Conservation (phyloP, 495 filamentous ascomycete species). For the Lophiotrema nucula region DNA sequence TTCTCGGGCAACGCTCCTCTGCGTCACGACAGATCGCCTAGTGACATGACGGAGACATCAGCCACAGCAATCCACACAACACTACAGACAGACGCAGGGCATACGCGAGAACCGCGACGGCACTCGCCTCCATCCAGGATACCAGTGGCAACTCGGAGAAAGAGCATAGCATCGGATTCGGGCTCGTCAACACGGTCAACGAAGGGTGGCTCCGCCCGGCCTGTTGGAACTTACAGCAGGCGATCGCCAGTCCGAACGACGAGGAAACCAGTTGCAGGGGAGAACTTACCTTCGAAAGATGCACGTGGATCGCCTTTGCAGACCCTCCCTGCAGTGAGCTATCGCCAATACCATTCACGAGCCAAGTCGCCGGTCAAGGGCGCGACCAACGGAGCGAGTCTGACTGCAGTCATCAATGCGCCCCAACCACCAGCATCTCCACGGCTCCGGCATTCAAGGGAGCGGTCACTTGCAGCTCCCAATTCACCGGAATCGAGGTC, state of each 20-base stretch:
- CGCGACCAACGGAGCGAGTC: slow-evolving; percentile 44
- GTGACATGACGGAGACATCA: slow-evolving; percentile 1
- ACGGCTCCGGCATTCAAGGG: slow-evolving; percentile 76
- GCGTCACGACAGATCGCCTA: not conserved
- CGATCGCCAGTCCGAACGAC: not conserved
- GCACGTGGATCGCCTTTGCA: not conserved
- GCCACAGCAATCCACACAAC: not conserved
- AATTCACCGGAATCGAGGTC: slow-evolving; percentile 40
- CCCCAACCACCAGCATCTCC: slow-evolving; percentile 66
- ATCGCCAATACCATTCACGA: slow-evolving; percentile 18
- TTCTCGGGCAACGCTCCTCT: not conserved
- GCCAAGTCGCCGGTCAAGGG: slow-evolving; percentile 14
- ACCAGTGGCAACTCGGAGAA: slow-evolving; percentile 22
- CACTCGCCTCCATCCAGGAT: slow-evolving; percentile 29
- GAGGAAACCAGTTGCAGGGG: not conserved
- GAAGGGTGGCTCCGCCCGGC: slow-evolving; percentile 9
- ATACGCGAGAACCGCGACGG: slow-evolving; percentile 10
- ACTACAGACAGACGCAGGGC: not conserved
- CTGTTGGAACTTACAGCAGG: not conserved
- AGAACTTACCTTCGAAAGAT: not conserved
- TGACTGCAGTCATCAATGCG: slow-evolving; percentile 66
- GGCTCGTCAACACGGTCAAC: slow-evolving; percentile 24
- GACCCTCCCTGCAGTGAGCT: slow-evolving; percentile 16
- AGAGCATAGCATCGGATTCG: slow-evolving; percentile 28
- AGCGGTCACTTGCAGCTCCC: slow-evolving; percentile 77